phyloP scores from a whole-genome alignment of 352 stramenopile genomes.

The Phytophthora pistaciae region DNA sequence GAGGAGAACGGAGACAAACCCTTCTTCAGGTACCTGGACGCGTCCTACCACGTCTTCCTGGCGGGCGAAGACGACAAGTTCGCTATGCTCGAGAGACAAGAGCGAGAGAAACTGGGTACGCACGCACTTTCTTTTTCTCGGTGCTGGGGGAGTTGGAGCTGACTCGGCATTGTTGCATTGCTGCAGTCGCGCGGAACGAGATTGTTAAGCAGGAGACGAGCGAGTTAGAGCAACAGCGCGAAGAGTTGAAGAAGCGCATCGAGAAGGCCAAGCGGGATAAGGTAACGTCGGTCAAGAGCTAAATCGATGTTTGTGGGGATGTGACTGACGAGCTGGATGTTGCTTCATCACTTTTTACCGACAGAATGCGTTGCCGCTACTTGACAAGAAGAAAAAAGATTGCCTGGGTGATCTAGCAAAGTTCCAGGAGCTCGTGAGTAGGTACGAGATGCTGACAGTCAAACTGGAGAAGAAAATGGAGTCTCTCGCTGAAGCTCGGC shows the following conservation, averaged over 20 bases:
- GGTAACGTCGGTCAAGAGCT: slow-evolving; percentile 28
- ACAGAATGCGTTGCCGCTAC: slow-evolving; percentile 72
- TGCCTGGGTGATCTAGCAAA: slow-evolving; percentile 92
- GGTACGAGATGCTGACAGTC: slow-evolving; percentile 81
- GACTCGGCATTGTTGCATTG: background rate
- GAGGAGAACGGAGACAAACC: slow-evolving; percentile 85
- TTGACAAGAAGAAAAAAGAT: slow-evolving; percentile 89
- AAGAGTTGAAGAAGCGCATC: slow-evolving; percentile 72
- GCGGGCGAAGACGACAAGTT: slow-evolving; percentile 93
- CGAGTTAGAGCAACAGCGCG: slow-evolving; percentile 60
- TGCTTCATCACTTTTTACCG: slow-evolving; percentile 13
- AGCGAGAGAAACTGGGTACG: slow-evolving; percentile 60
- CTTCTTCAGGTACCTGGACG: slow-evolving; percentile 96
- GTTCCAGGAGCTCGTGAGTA: slow-evolving; percentile 89
- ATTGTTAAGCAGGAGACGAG: slow-evolving; percentile 57
- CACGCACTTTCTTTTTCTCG: background rate
- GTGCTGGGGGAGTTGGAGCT: slow-evolving; percentile 18
- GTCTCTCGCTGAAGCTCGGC: slow-evolving; percentile 73
- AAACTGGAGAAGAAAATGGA: slow-evolving; percentile 92
- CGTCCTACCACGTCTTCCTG: slow-evolving; percentile 95
- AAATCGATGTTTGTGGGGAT: background rate
- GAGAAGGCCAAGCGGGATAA: slow-evolving; percentile 77
- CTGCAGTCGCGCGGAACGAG: slow-evolving; percentile 63
- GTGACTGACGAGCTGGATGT: background rate
- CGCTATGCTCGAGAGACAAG: slow-evolving; percentile 86